Evolutionary conservation across 2,329 filamentous ascomycete genomes (phyloP), one percentile per base, ranked within the genome.

Genomic region (Huntiella abstrusa): DNA sequence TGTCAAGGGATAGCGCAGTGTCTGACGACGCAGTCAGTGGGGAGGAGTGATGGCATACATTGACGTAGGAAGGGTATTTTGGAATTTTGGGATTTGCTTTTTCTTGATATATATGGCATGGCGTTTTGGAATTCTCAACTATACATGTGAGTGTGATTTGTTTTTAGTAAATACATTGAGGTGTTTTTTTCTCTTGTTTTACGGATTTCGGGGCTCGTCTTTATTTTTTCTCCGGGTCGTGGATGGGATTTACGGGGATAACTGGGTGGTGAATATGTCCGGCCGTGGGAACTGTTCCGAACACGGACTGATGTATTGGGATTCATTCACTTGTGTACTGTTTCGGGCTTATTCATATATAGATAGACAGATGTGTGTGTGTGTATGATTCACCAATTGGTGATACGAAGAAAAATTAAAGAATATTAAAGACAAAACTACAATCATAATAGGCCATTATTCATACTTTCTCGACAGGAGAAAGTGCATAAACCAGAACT

Each of bases 21-120:
- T 55, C 43, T 1, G 58, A 68, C 41, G 66, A 68, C 49, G 62
- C 60, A 40, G 59, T 68, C 50, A 57, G 55, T 6, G 41, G 41
- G 12, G 67, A 69, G 49, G 40, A 46, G 35, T 43, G 7, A 33
- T 15, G 22, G 19, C 13, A 36, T 32, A 4, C 11, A n/a, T n/a
- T 22, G 40, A 33, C 19, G 22, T 28, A 28, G 22, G 22, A 10
- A 5, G 22, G 22, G 8, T 10, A 7, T 28, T 28, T 28, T 28
- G 22, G 22, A 10, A 28, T 28, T 28, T 28, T 28, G 22, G 22
- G 22, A 28, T 5, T 33, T 45, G 33, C 17, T 43, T 43, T 17
- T 33, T 34, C 5, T 32, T 34, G 15, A 19, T 34, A 8, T 6
- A 32, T 19, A 38, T 38, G 33, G 15, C n/a, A 22, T 16, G 17